Base-by-base conservation (phyloP, 192 early-diverging fungal species). In the Fimicolochytrium jonesii region DNA sequence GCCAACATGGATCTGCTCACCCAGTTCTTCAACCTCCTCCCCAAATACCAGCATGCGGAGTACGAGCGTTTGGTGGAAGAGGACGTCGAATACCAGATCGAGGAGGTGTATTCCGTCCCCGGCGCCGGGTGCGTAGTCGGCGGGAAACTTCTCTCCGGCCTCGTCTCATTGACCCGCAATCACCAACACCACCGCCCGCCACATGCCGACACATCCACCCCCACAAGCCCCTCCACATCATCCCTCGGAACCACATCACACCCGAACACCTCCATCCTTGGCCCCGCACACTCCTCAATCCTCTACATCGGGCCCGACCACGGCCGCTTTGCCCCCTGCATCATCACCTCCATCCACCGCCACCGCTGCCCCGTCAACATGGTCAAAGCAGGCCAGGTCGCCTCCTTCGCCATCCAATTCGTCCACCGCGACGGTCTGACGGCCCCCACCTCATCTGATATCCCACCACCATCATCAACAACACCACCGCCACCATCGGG, bases 291-390 rank as follows among this genome's bases (percentile, higher is more conserved):
- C 35, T 55, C 75, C 20, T 64, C 78, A 70, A 61, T 60, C 45
- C 82, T 75, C 54, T 74, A 76, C 35, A 53, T 91, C 11, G 89
- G 91, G 0, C 89, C 89, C 1, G 80, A 89, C 56, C 62, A 78
- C 10, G 89, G 91, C 6, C 32, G 53, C 5, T 95, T 92, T 74
- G 76, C 76, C 26, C 77, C 78, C 5, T 81, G 90, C 0, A 76
- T 74, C 4, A 78, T 95, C 7, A 80, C 73, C 22, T 92, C 91
- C 0, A 90, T 93, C 28, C 91, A 95, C 39, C 82, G 88, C 5
- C 86, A 92, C 59, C 80, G 93, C 1, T 88, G 89, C 59, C 85
- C 89, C 0, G 81, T 86, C 42, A 77, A 80, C 20, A 75, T 79
- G 6, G 76, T 89, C 11, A 71, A 83, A 23, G 76, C 85, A 0